Base-by-base conservation (phyloP, 2,329 filamentous ascomycete species). In the Karstenula rhodostoma region DNA sequence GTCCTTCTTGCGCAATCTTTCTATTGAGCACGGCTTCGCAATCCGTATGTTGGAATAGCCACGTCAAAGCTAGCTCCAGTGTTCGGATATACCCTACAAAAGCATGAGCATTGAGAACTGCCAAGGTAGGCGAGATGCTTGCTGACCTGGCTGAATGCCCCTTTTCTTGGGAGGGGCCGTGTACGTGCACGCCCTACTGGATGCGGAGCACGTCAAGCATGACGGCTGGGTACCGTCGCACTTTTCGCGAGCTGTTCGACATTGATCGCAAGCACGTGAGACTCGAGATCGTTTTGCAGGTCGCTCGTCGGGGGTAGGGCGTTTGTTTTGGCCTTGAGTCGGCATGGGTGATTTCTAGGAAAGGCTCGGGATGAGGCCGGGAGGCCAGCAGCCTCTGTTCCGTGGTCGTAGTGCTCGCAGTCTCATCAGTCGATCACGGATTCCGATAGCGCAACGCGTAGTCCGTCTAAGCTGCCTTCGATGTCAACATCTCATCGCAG, bases 121-220 rank as follows among this genome's bases (percentile, higher is more conserved):
- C 42, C 19, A 7, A 23, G 5, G 22, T 6, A 29, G 19, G 17
- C 17, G 27, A 33, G 15, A 25, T 32, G 19, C 5, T 17, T n/a
- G 32, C 58, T 54, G 25, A 60, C 58, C 59, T n/a, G 91, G 91
- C 68, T 90, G 90, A 12, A 94, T 87, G 4, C 91, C 91, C 64
- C 91, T 84, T 75, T 93, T 93, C 77, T 92, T 92, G 8, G 89
- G 87, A 56, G 87, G 88, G 56, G 89, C 85, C 62, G 90, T 87
- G 74, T 93, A 94, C 17, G 89, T 88, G 74, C 91, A 94, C 35
- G 82, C 75, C 51, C 90, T 83, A 56, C 85, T 86, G 61, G 89
- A 85, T 4, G 85, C 81, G 7, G 83, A 82, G 77, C 90, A 93
- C 2, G 89, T 89, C 49, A 86, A 87, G 73, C 90, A 93, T 15